These are phyloP conservation scores for Mycosphaerella sp. DNA, from an alignment of 2,329 filamentous ascomycete species.

Conservation along the genomic window DNA sequence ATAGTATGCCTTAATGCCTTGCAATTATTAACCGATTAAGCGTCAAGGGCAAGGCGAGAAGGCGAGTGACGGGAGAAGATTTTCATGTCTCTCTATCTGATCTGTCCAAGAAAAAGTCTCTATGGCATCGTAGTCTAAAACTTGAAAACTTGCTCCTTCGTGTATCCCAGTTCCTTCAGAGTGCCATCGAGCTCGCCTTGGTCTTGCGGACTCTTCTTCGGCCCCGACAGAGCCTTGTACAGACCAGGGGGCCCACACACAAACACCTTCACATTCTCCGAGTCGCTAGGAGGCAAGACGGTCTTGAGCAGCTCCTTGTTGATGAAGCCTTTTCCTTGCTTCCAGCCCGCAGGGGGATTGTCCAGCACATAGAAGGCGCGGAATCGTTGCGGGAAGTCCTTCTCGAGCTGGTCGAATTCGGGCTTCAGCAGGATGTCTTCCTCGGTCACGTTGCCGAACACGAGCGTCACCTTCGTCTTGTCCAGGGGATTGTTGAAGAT, in stretches of 20 bases:
- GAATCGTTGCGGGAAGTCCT: constrained; percentile 92
- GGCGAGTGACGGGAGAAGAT: not conserved
- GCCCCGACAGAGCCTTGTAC: constrained; percentile 87
- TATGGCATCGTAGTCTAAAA: constrained; percentile 52
- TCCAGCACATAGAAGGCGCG: constrained; percentile 90
- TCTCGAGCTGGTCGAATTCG: constrained; percentile 81
- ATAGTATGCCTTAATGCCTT: too few species aligned
- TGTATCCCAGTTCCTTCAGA: constrained; percentile 77
- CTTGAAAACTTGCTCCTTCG: constrained; percentile 91
- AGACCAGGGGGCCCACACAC: constrained; percentile 88
- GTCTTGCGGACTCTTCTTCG: constrained; percentile 85
- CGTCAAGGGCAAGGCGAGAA: not conserved
- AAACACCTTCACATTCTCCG: constrained; percentile 88
- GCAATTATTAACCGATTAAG: not conserved
- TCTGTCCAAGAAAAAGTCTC: constrained; percentile 11
- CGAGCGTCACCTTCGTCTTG: constrained; percentile 93
- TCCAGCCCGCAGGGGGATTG: constrained; percentile 72
- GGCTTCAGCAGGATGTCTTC: constrained; percentile 86
- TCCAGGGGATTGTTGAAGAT: constrained; percentile 97
- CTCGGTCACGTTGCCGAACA: constrained; percentile 86
- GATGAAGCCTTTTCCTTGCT: constrained; percentile 70
- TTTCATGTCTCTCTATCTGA: constrained; percentile 5
- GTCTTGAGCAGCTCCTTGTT: constrained; percentile 91
- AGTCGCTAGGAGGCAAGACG: constrained; percentile 77
- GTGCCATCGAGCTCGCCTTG: constrained; percentile 83